Conservation (phyloP, 768 basidiomycete genomes). For the Hydnomerulius pinastri region DNA sequence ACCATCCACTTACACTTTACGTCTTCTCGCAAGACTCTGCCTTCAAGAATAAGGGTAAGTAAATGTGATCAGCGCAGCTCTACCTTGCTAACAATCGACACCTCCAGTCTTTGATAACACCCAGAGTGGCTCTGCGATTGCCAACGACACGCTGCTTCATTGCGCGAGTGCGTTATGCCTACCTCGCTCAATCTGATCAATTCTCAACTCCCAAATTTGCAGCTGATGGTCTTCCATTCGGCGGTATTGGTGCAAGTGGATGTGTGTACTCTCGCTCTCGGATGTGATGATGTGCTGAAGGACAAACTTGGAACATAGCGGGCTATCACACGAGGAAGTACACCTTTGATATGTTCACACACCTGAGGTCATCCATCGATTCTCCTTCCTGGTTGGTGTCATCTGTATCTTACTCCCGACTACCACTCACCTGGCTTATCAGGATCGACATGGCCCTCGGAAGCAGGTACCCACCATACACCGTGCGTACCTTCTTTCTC, state of each 20-base stretch:
- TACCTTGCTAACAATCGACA: conserved; percentile 1
- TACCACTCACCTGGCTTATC: conserved; percentile 1
- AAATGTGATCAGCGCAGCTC: not conserved
- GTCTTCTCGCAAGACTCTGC: conserved; percentile 64
- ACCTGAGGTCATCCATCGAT: conserved; percentile 58
- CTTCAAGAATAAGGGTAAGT: conserved; percentile 62
- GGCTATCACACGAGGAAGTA: conserved; percentile 75
- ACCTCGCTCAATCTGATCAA: not conserved
- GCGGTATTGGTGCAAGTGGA: conserved; percentile 73
- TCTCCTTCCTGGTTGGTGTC: conserved; percentile 36
- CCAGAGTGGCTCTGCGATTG: conserved; percentile 65
- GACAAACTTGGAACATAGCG: conserved; percentile 36
- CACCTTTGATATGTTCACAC: conserved; percentile 78
- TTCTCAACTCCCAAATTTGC: not conserved
- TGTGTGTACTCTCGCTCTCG: conserved; percentile 44
- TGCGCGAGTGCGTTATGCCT: conserved; percentile 43
- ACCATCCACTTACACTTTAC: conserved; percentile 76
- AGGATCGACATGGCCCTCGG: conserved; percentile 29
- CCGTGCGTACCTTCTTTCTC: conserved; percentile 3
- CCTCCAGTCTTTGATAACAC: conserved; percentile 65
- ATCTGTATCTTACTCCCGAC: no score
- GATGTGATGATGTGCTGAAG: not conserved
- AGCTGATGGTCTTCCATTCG: conserved; percentile 72
- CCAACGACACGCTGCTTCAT: conserved; percentile 73
- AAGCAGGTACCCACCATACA: conserved; percentile 32